A percentile compares a stretch with the other conserved stretches of the same genome.
Evolutionary conservation across 176 grass and related monocot species (phyloP).

Genomic region (Cenchrus americanus): DNA sequence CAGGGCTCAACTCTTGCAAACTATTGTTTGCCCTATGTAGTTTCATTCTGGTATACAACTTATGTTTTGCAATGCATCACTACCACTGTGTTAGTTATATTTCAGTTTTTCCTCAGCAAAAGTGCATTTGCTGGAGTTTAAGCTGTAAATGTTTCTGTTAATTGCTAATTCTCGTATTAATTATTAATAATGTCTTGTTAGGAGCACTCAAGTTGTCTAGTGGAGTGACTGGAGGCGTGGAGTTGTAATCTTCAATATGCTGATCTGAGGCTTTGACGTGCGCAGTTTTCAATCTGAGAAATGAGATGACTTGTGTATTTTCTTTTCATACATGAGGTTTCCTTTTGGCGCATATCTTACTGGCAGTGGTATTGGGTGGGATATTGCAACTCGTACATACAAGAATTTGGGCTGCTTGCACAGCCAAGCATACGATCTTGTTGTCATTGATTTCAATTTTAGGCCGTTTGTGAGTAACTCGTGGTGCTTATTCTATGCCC

Average conservation of each 20-base stretch:
- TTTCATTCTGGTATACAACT: not conserved
- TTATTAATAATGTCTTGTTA: not conserved
- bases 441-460: not conserved
- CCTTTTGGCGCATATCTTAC: conserved; percentile 12
- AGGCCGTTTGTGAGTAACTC: not conserved
- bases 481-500: not conserved
- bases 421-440: not conserved
- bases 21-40: not conserved
- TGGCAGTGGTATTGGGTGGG: not conserved
- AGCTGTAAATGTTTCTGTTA: not conserved
- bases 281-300: conserved; percentile 19
- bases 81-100: not conserved
- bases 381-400: not conserved
- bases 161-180: not conserved
- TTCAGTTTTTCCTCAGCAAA: not conserved
- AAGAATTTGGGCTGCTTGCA: not conserved
- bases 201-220: conserved; percentile 27
- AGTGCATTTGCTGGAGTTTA: not conserved
- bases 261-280: conserved; percentile 38
- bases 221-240: not conserved
- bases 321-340: conserved; percentile 33
- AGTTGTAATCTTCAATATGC: not conserved
- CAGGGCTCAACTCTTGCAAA: not conserved
- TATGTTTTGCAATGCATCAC: not conserved
- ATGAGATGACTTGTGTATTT: conserved; percentile 40